Percentiles rank a stretch among this genome's conserved stretches.
Conservation (phyloP, 2,329 filamentous ascomycete genomes). For the Coniochaeta sp. region DNA sequence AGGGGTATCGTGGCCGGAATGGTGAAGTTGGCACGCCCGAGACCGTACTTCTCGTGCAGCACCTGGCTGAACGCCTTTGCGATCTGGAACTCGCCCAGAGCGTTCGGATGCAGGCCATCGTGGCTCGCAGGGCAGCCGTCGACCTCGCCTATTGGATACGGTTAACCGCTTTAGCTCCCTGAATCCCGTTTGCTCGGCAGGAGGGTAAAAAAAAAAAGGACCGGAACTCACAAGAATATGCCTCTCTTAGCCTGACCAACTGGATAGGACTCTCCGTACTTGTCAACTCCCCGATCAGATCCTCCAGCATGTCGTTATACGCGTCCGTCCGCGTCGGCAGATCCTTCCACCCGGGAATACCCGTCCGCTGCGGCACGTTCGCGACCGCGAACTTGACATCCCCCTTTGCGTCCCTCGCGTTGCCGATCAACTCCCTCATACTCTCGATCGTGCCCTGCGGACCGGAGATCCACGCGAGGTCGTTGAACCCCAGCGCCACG, state of each 20-base stretch:
- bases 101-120: slow-evolving; percentile 34
- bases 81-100: slow-evolving; percentile 32
- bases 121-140: slow-evolving; percentile 20
- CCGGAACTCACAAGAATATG: slow-evolving; percentile 19
- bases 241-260: slow-evolving; percentile 22
- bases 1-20: slow-evolving; percentile 15
- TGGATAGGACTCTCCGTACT: slow-evolving; percentile 19
- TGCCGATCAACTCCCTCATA: slow-evolving; percentile 19
- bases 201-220: neutral
- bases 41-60: slow-evolving; percentile 16
- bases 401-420: slow-evolving; percentile 20
- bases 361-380: slow-evolving; percentile 20
- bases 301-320: slow-evolving; percentile 19
- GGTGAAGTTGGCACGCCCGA: slow-evolving; percentile 14
- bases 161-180: too few relatives aligned
- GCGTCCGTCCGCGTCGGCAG: slow-evolving; percentile 13
- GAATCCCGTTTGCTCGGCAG: too few relatives aligned
- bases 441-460: slow-evolving; percentile 12
- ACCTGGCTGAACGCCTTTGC: slow-evolving; percentile 28
- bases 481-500: slow-evolving; percentile 25
- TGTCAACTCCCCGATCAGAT: slow-evolving; percentile 17
- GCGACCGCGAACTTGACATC: slow-evolving; percentile 19
- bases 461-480: slow-evolving; percentile 21
- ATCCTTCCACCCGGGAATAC: slow-evolving; percentile 14
- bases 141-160: slow-evolving; percentile 11